Evolutionary conservation across 1,284 basidiomycete genomes (phyloP), one percentile per base, ranked within the genome.

Genomic region (Leccinum subrobustum): DNA sequence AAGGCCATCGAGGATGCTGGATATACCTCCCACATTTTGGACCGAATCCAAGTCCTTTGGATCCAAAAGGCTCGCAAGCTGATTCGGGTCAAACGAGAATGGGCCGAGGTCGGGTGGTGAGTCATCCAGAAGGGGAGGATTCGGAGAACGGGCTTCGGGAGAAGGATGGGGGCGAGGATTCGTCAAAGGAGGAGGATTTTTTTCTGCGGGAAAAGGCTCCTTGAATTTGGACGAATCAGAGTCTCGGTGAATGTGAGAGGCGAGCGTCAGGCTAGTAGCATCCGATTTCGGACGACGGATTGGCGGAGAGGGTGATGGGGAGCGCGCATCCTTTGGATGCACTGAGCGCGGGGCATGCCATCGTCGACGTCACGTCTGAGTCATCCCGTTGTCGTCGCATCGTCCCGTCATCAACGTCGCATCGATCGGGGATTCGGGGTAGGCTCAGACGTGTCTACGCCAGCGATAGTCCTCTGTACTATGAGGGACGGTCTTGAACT

Each of bases 1-100:
- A 4, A 99, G 83, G 2, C 91, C 88, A 6, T 78, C 75, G 20
- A 96, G 73, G 16, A 99, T 71, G 8, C 83, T 87, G 1, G 81
- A 68, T 3, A 85, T 77, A 47, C 97, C 96, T 27, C 95, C 29
- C 0, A 29, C 8, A 14, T 77, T 77, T 42, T 81, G 79, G 18
- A 99, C 82, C 37, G 82, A 75, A 2, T 88, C 82, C 7, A 96
- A 68, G 63, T 78, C 86, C 77, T 96, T 96, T 18, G 95, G 95
- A 73, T 98, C 96, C 54, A 98, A 86, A 54, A 98, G 84, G 63
- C 87, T 84, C 20, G 95, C 95, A 5, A 99, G 86, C 58, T 83
- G 79, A 63, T 84, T 86, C 0, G 96, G 93, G 60, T 84, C 87
- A 70, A 89, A 86, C 9, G 70, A 68, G 72, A 92, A 94, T 0